These are phyloP conservation scores for Populus hybrid DNA, from an alignment of 441 rosid species.

Conservation along the genomic window DNA sequence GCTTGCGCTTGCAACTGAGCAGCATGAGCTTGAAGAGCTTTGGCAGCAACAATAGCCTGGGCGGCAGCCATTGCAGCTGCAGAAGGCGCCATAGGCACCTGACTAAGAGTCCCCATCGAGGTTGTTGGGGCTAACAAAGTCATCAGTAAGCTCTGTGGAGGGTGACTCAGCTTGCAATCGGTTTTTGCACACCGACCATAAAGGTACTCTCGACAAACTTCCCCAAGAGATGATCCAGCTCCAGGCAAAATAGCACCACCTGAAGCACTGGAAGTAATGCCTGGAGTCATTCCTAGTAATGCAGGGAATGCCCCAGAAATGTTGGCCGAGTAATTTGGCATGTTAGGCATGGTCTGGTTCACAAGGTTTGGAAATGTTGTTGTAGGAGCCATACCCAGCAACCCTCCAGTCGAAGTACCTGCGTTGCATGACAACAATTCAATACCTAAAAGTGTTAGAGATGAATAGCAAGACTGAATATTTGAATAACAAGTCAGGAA, in stretches of 20 bases:
- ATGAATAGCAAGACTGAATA: background rate
- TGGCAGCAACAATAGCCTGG: slow-evolving; percentile 98
- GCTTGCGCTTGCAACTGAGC: slow-evolving; percentile 90
- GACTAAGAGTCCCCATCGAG: slow-evolving; percentile 79
- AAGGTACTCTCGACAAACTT: slow-evolving; percentile 93
- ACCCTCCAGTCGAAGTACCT: slow-evolving; percentile 81
- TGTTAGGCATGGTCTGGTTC: slow-evolving; percentile 97
- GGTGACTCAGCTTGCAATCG: slow-evolving; percentile 89
- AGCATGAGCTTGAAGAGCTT: slow-evolving; percentile 99
- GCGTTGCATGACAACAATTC: slow-evolving; percentile 17
- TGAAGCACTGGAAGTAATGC: slow-evolving; percentile 78
- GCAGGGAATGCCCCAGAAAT: slow-evolving; percentile 95
- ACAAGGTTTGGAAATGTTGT: slow-evolving; percentile 71
- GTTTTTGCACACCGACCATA: slow-evolving; percentile 78
- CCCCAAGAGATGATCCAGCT: slow-evolving; percentile 93
- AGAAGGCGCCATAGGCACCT: slow-evolving; percentile 99
- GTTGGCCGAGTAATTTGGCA: slow-evolving; percentile 97
- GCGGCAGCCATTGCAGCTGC: slow-evolving; percentile 99
- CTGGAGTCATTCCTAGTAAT: slow-evolving; percentile 91
- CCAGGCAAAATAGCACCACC: slow-evolving; percentile 99
- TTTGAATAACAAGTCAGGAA: background rate
- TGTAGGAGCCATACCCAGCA: slow-evolving; percentile 72
- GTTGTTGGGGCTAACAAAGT: slow-evolving; percentile 91
- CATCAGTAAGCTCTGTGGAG: slow-evolving; percentile 90
- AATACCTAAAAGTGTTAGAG: background rate